These are phyloP conservation scores for Metschnikowia cubensis DNA, from an alignment of 805 yeast species.

Conservation along the genomic window DNA sequence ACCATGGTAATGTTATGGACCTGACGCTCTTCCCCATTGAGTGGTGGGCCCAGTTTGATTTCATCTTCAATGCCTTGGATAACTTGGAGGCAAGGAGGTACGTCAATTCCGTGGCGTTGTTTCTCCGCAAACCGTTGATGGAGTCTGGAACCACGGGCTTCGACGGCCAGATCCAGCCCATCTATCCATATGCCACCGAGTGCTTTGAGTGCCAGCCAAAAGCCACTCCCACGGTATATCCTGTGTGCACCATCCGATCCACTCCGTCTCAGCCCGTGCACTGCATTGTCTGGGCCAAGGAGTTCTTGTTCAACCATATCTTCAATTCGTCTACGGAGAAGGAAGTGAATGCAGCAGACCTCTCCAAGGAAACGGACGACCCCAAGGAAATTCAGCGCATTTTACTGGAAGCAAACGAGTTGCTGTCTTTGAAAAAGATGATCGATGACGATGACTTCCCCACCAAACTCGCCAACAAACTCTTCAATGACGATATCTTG, in stretches of 20 bases:
- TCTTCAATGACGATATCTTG: slow-evolving; percentile 73
- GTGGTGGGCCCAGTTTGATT: slow-evolving; percentile 72
- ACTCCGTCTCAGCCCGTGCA: slow-evolving; percentile 97
- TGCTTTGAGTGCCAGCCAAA: slow-evolving; percentile 91
- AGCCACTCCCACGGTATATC: slow-evolving; percentile 84
- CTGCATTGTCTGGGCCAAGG: slow-evolving; percentile 97
- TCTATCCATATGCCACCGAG: slow-evolving; percentile 75
- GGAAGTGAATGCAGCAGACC: slow-evolving; percentile 18
- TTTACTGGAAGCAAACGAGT: slow-evolving; percentile 63
- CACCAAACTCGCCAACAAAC: slow-evolving; percentile 49
- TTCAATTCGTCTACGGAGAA: slow-evolving; percentile 50
- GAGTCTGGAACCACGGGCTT: slow-evolving; percentile 96
- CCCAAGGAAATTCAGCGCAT: slow-evolving; percentile 61
- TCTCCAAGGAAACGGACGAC: slow-evolving; percentile 54
- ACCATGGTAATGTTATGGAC: slow-evolving; percentile 87
- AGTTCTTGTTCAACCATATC: slow-evolving; percentile 76
- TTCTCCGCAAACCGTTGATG: slow-evolving; percentile 69
- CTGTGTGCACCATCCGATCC: slow-evolving; percentile 94
- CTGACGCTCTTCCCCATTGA: slow-evolving; percentile 59
- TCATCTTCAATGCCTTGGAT: slow-evolving; percentile 89
- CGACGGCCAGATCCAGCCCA: slow-evolving; percentile 92
- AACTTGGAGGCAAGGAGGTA: slow-evolving; percentile 88
- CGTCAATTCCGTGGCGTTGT: slow-evolving; percentile 79
- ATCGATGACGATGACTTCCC: slow-evolving; percentile 20
- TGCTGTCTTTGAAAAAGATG: slow-evolving; percentile 35